These are phyloP conservation scores for Apiotrichum siamense DNA, from an alignment of 1,284 basidiomycete genomes.

Conservation along the genomic window DNA sequence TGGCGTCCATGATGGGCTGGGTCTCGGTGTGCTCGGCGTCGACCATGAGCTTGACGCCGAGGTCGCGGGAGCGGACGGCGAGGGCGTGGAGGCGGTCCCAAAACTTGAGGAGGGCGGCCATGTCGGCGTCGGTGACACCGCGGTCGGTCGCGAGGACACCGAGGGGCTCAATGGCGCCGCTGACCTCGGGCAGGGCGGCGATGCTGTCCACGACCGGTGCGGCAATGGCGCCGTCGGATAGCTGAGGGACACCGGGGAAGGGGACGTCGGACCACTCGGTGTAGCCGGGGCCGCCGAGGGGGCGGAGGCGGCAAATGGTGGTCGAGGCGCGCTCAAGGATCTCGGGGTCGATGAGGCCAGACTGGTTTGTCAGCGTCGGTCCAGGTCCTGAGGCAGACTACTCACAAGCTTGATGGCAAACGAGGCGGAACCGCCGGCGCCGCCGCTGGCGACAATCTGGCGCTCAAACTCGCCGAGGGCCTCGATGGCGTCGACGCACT, in stretches of 20 bases:
- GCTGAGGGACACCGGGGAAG: conserved; percentile 59
- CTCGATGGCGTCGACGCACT: conserved; percentile 61
- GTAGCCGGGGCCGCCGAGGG: conserved; percentile 7
- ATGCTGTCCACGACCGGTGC: conserved; percentile 16
- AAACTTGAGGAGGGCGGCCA: conserved; percentile 57
- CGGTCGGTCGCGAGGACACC: conserved; percentile 35
- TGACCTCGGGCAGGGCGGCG: conserved; percentile 20
- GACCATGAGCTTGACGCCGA: conserved; percentile 55
- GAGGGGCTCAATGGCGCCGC: conserved; percentile 24
- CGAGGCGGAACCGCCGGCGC: conserved; percentile 58
- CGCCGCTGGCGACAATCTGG: conserved; percentile 26
- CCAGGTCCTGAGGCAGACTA: neutral
- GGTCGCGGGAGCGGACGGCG: conserved; percentile 56
- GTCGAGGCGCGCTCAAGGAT: conserved; percentile 45
- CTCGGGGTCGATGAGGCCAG: conserved; percentile 44
- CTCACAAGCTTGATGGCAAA: conserved; percentile 74
- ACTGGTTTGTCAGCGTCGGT: conserved; percentile 21
- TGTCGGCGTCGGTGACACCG: conserved; percentile 50
- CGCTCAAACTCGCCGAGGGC: conserved; percentile 74
- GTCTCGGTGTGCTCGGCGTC: conserved; percentile 79
- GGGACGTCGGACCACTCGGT: conserved; percentile 42
- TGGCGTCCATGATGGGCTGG: conserved; percentile 74
- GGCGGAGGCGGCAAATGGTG: conserved; percentile 43
- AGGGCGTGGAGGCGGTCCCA: conserved; percentile 58
- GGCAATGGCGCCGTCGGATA: conserved; percentile 26